These are phyloP conservation scores for Xylaria sp. DNA, from an alignment of 2,329 filamentous ascomycete species.

Conservation along the genomic window DNA sequence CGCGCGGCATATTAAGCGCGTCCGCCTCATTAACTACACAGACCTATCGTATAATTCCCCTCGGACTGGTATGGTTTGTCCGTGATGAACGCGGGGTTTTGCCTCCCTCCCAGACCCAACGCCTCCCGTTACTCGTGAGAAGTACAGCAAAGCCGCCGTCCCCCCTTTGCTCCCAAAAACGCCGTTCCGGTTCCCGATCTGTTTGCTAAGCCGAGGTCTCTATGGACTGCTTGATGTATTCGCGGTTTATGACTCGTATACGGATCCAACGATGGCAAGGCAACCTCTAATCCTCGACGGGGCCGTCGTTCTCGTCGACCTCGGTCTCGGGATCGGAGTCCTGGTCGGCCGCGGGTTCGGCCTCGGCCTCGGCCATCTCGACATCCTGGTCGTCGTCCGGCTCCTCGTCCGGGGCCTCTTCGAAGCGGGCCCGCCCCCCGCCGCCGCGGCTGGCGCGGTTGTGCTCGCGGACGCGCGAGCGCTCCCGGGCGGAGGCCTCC, in stretches of 20 bases:
- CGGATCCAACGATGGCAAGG: not conserved
- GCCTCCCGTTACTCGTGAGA: too few relatives aligned
- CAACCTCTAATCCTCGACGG: conserved; percentile 25
- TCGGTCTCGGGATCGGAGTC: conserved; percentile 38
- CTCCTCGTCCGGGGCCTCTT: conserved; percentile 32
- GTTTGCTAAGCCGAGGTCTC: not conserved
- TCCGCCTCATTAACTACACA: not conserved
- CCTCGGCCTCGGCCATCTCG: conserved; percentile 27
- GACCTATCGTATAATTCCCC: too few relatives aligned
- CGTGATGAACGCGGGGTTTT: too few relatives aligned
- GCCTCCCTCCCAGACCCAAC: too few relatives aligned
- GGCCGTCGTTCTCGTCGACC: conserved; percentile 36
- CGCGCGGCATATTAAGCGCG: not conserved
- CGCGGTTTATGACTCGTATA: too few relatives aligned
- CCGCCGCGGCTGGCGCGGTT: conserved; percentile 22
- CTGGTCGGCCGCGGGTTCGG: conserved; percentile 18
- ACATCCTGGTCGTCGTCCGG: conserved; percentile 28
- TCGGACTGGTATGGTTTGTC: too few relatives aligned
- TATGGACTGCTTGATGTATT: too few relatives aligned
- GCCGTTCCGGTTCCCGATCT: not conserved
- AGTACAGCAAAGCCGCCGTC: too few relatives aligned
- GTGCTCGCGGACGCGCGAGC: conserved; percentile 31
- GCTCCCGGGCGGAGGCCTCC: conserved; percentile 34
- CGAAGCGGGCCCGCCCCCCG: conserved; percentile 29
- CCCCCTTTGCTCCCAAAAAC: too few relatives aligned